phyloP scores from a whole-genome alignment of 2,329 filamentous ascomycete genomes.

The Cordyceps cicadae region DNA sequence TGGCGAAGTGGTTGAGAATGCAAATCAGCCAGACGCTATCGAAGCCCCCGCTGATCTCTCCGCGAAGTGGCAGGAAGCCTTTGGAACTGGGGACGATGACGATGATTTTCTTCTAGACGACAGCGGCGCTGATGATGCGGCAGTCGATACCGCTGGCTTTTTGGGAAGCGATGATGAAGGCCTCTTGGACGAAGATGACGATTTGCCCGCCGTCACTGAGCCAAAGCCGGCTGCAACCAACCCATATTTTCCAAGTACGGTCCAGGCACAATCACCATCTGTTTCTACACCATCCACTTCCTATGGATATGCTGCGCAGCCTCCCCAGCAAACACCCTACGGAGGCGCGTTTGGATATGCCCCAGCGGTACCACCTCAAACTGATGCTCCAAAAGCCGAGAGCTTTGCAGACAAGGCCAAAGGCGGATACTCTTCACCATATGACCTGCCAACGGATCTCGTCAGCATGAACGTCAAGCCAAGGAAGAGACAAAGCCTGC shows the following conservation, averaged over 20 bases:
- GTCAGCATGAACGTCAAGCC: constrained; percentile 47
- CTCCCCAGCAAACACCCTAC: constrained; percentile 20
- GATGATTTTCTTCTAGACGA: constrained; percentile 56
- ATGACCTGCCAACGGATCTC: constrained; percentile 88
- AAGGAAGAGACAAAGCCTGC: constrained; percentile 56
- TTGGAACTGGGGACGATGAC: constrained; percentile 68
- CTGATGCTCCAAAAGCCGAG: constrained; percentile 52
- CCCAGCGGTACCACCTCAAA: constrained; percentile 23
- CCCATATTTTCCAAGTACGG: constrained; percentile 12
- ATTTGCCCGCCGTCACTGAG: constrained; percentile 19
- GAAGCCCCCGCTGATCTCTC: constrained; percentile 55
- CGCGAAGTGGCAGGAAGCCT: constrained; percentile 74
- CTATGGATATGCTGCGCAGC: constrained; percentile 9
- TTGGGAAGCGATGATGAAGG: constrained; percentile 81
- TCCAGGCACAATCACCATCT: constrained; percentile 7
- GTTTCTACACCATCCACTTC: constrained; percentile 9
- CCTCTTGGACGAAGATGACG: constrained; percentile 58
- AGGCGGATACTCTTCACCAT: constrained; percentile 87
- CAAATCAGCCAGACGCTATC: constrained; percentile 15
- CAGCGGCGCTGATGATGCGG: constrained; percentile 31
- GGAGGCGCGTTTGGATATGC: constrained; percentile 22
- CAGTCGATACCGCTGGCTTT: constrained; percentile 55
- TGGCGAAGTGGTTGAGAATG: constrained; percentile 16
- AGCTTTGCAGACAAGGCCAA: constrained; percentile 90
- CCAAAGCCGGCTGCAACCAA: constrained; percentile 5